Evolutionary conservation across 116 monocot species (phyloP).

Genomic region (Zostera marina): DNA sequence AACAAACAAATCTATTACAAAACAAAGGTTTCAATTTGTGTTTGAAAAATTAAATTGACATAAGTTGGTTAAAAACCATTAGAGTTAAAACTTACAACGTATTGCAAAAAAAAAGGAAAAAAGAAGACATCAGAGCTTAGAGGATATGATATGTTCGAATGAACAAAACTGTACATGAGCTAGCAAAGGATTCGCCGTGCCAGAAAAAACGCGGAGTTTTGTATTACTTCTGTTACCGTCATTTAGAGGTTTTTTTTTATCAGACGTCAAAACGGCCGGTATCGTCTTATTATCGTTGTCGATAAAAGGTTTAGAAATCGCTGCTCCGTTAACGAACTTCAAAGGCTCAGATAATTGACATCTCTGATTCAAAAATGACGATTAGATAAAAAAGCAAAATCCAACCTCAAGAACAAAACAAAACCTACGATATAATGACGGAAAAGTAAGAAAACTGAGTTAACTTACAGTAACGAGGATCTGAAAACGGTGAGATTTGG

Average conservation of each 20-base stretch:
- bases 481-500: neutral
- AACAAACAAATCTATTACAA: neutral
- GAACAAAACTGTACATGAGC: slow-evolving; percentile 19
- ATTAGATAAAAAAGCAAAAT: neutral
- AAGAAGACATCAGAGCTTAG: no score
- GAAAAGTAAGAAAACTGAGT: neutral
- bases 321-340: slow-evolving; percentile 13
- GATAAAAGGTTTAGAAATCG: neutral
- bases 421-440: neutral
- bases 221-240: slow-evolving; percentile 5
- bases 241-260: neutral
- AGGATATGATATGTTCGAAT: no score
- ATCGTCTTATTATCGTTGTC: neutral
- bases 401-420: neutral
- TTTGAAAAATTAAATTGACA: no score
- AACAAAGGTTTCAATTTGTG: neutral
- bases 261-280: slow-evolving; percentile 2
- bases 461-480: neutral
- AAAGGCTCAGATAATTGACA: slow-evolving; percentile 10
- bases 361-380: neutral
- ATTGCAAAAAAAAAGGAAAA: no score
- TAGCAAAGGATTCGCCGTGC: slow-evolving; percentile 32
- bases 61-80: no score
- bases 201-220: slow-evolving; percentile 38
- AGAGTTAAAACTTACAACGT: no score